Conservation (phyloP, 257 asterid species). For the Nicotiana tabacum region DNA sequence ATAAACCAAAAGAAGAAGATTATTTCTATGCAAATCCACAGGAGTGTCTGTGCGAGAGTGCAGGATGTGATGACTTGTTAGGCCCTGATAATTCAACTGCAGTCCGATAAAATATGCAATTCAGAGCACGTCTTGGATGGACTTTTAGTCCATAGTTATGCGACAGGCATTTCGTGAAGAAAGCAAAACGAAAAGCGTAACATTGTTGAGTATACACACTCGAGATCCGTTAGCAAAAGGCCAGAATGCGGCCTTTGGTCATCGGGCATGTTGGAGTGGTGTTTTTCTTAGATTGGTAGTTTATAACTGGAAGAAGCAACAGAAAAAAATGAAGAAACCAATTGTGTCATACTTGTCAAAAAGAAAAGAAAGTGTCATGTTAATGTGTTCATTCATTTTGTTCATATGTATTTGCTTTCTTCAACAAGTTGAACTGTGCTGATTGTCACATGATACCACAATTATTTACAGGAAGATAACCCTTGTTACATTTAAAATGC, state of each 20-base stretch:
- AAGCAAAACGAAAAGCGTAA: slow-evolving; percentile 33
- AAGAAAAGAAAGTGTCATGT: slow-evolving; percentile 9
- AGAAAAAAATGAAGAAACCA: slow-evolving; percentile 5
- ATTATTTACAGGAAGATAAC: slow-evolving; percentile 1
- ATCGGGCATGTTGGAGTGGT: background rate
- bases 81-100: slow-evolving; percentile 35
- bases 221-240: slow-evolving; percentile 21
- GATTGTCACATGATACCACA: slow-evolving; percentile 10
- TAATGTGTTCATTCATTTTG: slow-evolving; percentile 50
- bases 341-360: background rate
- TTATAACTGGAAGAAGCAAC: background rate
- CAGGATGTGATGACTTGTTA: slow-evolving; percentile 34
- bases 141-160: slow-evolving; percentile 2
- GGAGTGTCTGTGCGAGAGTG: slow-evolving; percentile 66
- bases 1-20: slow-evolving; percentile 91
- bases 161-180: slow-evolving; percentile 14
- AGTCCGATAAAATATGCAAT: slow-evolving; percentile 17
- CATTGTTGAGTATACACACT: slow-evolving; percentile 22
- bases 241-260: slow-evolving; percentile 10
- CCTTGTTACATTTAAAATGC: background rate
- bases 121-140: background rate
- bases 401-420: slow-evolving; percentile 34
- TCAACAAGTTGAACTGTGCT: slow-evolving; percentile 1
- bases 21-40: slow-evolving; percentile 83
- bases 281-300: background rate